Evolutionary conservation across 1,284 basidiomycete genomes (phyloP).

Genomic region (Gymnopus androsaceus): DNA sequence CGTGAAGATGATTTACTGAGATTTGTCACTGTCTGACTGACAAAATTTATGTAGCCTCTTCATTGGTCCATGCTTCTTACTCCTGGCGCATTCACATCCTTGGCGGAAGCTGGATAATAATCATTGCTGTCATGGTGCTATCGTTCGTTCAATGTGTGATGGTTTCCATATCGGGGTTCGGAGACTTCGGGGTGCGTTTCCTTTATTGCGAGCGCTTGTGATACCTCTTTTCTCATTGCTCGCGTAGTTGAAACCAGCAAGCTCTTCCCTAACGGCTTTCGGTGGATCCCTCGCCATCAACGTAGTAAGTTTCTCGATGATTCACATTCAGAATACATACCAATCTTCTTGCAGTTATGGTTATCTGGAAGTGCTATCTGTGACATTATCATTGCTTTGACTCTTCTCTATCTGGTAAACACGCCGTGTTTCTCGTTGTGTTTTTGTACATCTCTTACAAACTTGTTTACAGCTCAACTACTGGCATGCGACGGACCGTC

Average conservation of each 20-base stretch:
- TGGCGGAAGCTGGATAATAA: constrained; percentile 3
- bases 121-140: constrained; percentile 3
- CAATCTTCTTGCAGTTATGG: too few relatives aligned
- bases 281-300: constrained; percentile 8
- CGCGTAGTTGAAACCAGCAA: neutral
- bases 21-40: too few relatives aligned
- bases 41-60: neutral
- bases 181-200: neutral
- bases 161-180: constrained; percentile 11
- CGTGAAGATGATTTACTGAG: neutral
- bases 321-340: neutral
- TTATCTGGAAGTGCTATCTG: constrained; percentile 17
- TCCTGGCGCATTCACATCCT: constrained; percentile 16
- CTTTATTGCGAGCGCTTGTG: too few relatives aligned
- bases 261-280: too few relatives aligned
- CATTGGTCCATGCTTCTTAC: constrained; percentile 17
- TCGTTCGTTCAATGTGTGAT: constrained; percentile 11
- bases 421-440: neutral
- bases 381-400: constrained; percentile 16
- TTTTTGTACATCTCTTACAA: neutral
- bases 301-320: constrained; percentile 1
- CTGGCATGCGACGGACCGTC: too few relatives aligned
- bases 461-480: neutral
- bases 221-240: neutral
- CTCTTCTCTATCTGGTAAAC: constrained; percentile 9